phyloP scores from a whole-genome alignment of 1,284 basidiomycete species.

The Papiliotrema fonsecae region DNA sequence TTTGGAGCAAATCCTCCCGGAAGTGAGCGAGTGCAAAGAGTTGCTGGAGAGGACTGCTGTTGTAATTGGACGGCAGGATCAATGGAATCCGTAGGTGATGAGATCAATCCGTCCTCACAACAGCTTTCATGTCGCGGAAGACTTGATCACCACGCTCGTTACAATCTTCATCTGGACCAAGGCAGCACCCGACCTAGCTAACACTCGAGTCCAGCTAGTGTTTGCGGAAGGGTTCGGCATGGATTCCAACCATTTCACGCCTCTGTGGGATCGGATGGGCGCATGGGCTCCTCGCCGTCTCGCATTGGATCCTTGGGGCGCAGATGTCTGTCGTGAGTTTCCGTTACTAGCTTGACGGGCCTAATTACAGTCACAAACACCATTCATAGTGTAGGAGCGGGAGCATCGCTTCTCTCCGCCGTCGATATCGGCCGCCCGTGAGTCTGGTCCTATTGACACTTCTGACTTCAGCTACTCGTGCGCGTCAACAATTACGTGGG shows the following conservation, averaged over 20 bases:
- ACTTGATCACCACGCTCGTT: slow-evolving; percentile 41
- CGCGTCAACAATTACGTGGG: slow-evolving; percentile 41
- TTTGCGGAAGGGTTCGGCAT: slow-evolving; percentile 38
- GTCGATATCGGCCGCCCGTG: slow-evolving; percentile 25
- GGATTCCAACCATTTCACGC: slow-evolving; percentile 37
- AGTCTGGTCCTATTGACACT: not conserved
- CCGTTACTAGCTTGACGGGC: not conserved
- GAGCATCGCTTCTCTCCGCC: slow-evolving; percentile 39
- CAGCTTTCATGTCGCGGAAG: slow-evolving; percentile 44
- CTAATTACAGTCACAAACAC: slow-evolving; percentile 30
- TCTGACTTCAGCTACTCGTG: slow-evolving; percentile 23
- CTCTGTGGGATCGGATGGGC: slow-evolving; percentile 42
- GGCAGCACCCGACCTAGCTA: slow-evolving; percentile 18
- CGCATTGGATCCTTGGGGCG: slow-evolving; percentile 34
- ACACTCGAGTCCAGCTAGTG: slow-evolving; percentile 34
- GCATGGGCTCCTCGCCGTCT: slow-evolving; percentile 40
- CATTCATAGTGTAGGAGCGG: slow-evolving; percentile 40
- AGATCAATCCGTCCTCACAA: not conserved
- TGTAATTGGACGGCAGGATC: slow-evolving; percentile 38
- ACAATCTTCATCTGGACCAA: slow-evolving; percentile 28
- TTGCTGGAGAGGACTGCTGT: slow-evolving; percentile 30
- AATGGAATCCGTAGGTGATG: slow-evolving; percentile 43
- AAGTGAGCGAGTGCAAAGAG: slow-evolving; percentile 15
- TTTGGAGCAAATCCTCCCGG: slow-evolving; percentile 2
- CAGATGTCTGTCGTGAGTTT: slow-evolving; percentile 34